These are phyloP conservation scores for Xylaria sp. DNA, from an alignment of 2,329 filamentous ascomycete species.

Conservation along the genomic window DNA sequence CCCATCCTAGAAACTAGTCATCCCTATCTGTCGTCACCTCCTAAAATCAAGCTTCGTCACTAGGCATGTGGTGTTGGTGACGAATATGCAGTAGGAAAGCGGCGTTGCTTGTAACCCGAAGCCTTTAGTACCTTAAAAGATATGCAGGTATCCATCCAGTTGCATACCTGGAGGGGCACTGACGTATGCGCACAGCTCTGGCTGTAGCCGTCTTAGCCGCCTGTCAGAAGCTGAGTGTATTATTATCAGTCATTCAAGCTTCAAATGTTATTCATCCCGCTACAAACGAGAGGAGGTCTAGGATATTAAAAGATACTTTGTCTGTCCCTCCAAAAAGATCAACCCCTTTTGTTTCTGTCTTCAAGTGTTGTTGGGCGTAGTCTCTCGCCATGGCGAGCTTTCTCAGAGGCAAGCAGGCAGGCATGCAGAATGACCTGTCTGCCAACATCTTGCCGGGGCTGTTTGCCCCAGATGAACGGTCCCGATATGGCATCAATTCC, in stretches of 20 bases:
- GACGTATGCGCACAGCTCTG: slow-evolving; percentile 11
- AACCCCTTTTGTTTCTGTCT: not conserved
- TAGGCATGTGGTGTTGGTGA: too few relatives aligned
- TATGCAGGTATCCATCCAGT: slow-evolving; percentile 7
- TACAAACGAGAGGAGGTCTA: not conserved
- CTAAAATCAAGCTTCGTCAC: too few relatives aligned
- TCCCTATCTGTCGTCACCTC: too few relatives aligned
- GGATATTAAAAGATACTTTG: not conserved
- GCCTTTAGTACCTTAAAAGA: not conserved
- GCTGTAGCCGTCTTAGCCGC: slow-evolving; percentile 23
- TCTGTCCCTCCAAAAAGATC: not conserved
- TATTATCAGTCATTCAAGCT: not conserved
- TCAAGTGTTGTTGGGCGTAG: not conserved
- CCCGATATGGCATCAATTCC: slow-evolving; percentile 84
- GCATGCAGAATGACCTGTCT: slow-evolving; percentile 91
- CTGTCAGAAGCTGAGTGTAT: slow-evolving; percentile 3
- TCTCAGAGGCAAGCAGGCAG: slow-evolving; percentile 90
- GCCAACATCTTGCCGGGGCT: slow-evolving; percentile 79
- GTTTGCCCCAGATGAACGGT: slow-evolving; percentile 86
- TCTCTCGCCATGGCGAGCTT: slow-evolving; percentile 78
- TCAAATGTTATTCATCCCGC: slow-evolving; percentile 11
- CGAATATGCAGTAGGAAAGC: not conserved
- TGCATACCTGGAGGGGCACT: slow-evolving; percentile 23
- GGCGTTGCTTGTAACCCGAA: too few relatives aligned
- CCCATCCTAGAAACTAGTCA: too few relatives aligned